A percentile compares a stretch with the other conserved stretches of the same genome.
Conservation (phyloP, 306 rosid species). For the Adenanthera pavonina region DNA sequence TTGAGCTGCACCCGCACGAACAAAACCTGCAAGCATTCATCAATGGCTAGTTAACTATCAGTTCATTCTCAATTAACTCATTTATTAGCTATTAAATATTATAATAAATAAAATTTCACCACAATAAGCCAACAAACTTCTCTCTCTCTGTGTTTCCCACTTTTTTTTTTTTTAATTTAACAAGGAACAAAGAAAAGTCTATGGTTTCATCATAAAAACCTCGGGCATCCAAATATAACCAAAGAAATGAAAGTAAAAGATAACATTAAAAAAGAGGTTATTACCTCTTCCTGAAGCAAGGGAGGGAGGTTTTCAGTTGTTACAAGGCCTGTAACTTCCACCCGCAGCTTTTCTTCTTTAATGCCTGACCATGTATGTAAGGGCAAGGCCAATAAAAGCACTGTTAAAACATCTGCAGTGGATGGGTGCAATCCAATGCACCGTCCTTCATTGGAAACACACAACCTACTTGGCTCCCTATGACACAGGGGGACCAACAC, state of each 20-base stretch:
- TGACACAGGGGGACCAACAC: constrained; percentile 68
- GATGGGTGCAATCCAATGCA: constrained; percentile 88
- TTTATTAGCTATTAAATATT: constrained; percentile 6
- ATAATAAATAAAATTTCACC: not conserved
- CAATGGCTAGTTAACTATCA: constrained; percentile 5
- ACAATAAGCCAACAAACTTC: not conserved
- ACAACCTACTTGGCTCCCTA: constrained; percentile 50
- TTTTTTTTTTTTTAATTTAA: not conserved
- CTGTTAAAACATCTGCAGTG: constrained; percentile 73
- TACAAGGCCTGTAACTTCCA: constrained; percentile 55
- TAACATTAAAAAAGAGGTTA: not conserved
- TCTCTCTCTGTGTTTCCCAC: too few species aligned
- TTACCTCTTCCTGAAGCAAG: constrained; percentile 85
- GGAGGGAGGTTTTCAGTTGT: constrained; percentile 59
- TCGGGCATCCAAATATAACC: not conserved
- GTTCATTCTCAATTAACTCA: not conserved
- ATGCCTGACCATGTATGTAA: constrained; percentile 73
- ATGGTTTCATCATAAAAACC: not conserved
- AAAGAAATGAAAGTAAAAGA: not conserved
- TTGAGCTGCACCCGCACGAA: constrained; percentile 72
- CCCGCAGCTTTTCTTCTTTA: constrained; percentile 61
- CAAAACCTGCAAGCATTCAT: constrained; percentile 63
- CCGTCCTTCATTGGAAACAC: constrained; percentile 59
- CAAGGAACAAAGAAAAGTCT: constrained; percentile 9
- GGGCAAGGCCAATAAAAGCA: constrained; percentile 81